A percentile compares a stretch with the other conserved stretches of the same genome.
These are phyloP conservation scores for Emergomyces africanus DNA, from an alignment of 2,329 filamentous ascomycete species.

Conservation along the genomic window DNA sequence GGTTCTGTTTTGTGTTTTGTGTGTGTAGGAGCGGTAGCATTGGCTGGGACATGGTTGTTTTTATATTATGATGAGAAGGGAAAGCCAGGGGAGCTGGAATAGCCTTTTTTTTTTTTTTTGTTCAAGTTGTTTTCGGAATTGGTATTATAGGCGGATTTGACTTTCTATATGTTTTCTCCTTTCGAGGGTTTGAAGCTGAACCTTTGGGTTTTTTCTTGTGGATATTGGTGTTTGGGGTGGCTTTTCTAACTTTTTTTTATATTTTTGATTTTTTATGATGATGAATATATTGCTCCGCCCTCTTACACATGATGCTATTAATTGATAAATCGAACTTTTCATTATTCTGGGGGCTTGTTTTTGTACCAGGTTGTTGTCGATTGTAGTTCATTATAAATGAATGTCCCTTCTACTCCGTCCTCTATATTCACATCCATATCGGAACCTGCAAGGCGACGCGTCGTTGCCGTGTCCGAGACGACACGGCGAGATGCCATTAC, in stretches of 20 bases:
- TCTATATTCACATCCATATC: no score
- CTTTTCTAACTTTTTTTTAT: background rate
- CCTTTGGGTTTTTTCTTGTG: background rate
- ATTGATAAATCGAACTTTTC: no score
- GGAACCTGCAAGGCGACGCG: no score
- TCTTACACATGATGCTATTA: no score
- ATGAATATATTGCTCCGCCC: no score
- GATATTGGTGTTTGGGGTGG: background rate
- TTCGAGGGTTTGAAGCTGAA: background rate
- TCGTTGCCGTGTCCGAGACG: no score
- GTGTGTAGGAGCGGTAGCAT: background rate
- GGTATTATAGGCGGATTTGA: background rate
- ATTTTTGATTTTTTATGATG: no score
- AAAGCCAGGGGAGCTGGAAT: background rate
- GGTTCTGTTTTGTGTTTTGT: background rate
- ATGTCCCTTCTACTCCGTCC: no score
- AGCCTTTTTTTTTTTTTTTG: background rate
- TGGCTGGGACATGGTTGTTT: background rate
- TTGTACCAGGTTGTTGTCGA: no score
- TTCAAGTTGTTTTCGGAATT: background rate
- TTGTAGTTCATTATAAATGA: no score
- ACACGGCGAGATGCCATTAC: background rate
- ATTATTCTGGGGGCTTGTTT: no score
- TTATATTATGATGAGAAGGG: background rate
- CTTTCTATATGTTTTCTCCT: background rate